Conservation (phyloP, 2,329 filamentous ascomycete genomes). For the Achaetomium macrosporum region DNA sequence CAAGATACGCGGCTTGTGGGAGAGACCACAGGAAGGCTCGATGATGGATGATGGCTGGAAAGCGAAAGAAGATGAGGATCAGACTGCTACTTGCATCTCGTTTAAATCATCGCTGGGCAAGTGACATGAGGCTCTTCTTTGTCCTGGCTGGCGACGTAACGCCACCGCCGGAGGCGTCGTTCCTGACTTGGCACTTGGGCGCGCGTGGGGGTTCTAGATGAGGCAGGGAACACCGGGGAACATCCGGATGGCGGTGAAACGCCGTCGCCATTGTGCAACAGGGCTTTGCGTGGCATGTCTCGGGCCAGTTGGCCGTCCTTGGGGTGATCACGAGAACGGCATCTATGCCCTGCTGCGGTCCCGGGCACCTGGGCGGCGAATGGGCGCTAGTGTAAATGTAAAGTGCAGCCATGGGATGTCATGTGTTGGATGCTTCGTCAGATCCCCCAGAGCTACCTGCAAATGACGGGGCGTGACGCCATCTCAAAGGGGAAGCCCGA, state of each 20-base stretch:
- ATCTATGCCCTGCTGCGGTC: background rate
- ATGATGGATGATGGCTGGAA: background rate
- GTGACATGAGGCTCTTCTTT: conserved; percentile 12
- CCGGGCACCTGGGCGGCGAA: conserved; percentile 3
- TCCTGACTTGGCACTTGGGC: background rate
- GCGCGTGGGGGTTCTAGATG: conserved; percentile 8
- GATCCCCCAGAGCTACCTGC: background rate
- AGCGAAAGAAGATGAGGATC: background rate
- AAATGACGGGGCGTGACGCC: conserved; percentile 4
- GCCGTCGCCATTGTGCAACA: conserved; percentile 1
- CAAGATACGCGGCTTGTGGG: background rate
- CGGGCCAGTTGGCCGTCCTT: conserved; percentile 4
- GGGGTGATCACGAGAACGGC: conserved; percentile 5
- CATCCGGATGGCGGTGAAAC: conserved; percentile 2
- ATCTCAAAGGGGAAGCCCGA: background rate
- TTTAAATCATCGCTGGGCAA: background rate
- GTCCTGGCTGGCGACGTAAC: background rate
- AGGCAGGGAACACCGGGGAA: background rate
- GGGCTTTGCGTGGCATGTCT: conserved; percentile 17
- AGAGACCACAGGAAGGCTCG: background rate
- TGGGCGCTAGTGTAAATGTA: background rate
- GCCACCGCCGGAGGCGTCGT: background rate
- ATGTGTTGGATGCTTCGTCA: background rate
- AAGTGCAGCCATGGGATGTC: background rate
- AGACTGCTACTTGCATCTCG: background rate